These are phyloP conservation scores for Mycosphaerella sp. DNA, from an alignment of 2,329 filamentous ascomycete species.

Conservation along the genomic window DNA sequence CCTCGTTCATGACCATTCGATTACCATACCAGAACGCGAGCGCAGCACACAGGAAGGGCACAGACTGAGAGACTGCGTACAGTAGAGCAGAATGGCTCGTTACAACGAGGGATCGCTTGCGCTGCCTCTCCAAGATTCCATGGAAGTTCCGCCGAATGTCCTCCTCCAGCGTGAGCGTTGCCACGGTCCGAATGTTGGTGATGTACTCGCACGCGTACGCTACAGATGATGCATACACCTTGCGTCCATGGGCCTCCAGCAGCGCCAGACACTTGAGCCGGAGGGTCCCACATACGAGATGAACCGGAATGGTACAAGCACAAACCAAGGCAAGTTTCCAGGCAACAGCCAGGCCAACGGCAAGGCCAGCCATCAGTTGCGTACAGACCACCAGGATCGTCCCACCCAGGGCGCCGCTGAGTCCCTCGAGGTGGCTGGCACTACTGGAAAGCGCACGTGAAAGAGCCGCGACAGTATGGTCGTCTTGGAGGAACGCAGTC, in stretches of 20 bases:
- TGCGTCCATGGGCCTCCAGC: slow-evolving; percentile 53
- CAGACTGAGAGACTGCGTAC: slow-evolving; percentile 41
- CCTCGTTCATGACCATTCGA: slow-evolving; percentile 60
- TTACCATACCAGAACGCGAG: slow-evolving; percentile 77
- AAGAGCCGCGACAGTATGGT: too few species aligned
- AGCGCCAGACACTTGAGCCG: slow-evolving; percentile 47
- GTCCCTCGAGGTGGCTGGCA: too few species aligned
- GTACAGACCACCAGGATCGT: too few species aligned
- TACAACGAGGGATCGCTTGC: too few species aligned
- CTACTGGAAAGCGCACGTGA: too few species aligned
- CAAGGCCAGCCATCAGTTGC: background rate
- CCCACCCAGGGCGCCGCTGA: too few species aligned
- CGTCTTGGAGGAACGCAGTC: too few species aligned
- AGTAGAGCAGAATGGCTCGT: background rate
- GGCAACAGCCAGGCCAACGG: slow-evolving; percentile 41
- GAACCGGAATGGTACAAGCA: slow-evolving; percentile 55
- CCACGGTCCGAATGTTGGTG: slow-evolving; percentile 29
- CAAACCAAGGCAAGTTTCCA: slow-evolving; percentile 73
- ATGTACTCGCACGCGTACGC: slow-evolving; percentile 42
- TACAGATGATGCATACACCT: slow-evolving; percentile 47
- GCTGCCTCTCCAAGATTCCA: too few species aligned
- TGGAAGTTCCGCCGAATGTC: too few species aligned
- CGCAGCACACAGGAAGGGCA: slow-evolving; percentile 59
- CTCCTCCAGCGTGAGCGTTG: slow-evolving; percentile 34
- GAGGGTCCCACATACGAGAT: slow-evolving; percentile 40